phyloP scores from a whole-genome alignment of 371 early-diverging fungal species.

The Basidiobolus meristosporus region DNA sequence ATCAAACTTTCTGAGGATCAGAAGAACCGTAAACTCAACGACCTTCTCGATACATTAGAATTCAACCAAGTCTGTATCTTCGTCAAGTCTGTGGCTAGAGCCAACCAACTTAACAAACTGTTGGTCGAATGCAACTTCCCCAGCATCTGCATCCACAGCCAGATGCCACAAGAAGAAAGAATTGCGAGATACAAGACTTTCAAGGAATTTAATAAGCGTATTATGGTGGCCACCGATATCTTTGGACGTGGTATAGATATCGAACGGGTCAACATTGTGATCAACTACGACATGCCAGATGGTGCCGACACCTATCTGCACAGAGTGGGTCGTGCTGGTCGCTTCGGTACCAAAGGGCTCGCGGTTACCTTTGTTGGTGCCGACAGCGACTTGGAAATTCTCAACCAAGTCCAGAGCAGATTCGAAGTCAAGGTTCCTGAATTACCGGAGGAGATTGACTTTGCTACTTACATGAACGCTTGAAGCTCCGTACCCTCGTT shows the following conservation, averaged over 20 bases:
- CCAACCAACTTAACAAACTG: conserved; percentile 72
- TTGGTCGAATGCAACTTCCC: conserved; percentile 84
- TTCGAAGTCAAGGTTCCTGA: conserved; percentile 90
- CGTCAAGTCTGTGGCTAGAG: conserved; percentile 83
- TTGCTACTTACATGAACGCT: conserved; percentile 38
- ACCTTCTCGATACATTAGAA: conserved; percentile 82
- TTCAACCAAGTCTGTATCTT: conserved; percentile 97
- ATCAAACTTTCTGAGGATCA: conserved; percentile 67
- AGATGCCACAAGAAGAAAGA: conserved; percentile 77
- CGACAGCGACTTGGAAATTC: conserved; percentile 57
- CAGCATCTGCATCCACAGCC: conserved; percentile 82
- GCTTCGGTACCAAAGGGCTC: conserved; percentile 98
- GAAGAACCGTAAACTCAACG: conserved; percentile 87
- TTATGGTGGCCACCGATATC: conserved; percentile 96
- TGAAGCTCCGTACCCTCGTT: no score
- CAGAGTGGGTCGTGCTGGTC: conserved; percentile 97
- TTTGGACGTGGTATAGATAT: conserved; percentile 99
- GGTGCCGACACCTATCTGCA: conserved; percentile 90
- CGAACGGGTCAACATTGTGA: conserved; percentile 95
- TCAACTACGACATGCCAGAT: conserved; percentile 98
- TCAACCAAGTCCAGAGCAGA: conserved; percentile 84
- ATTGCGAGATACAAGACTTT: conserved; percentile 86
- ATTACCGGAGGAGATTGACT: conserved; percentile 76
- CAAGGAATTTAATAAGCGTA: conserved; percentile 84
- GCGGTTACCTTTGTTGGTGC: conserved; percentile 93